Base-by-base conservation (phyloP, 2,329 filamentous ascomycete species). In the Penicillium sp. region DNA sequence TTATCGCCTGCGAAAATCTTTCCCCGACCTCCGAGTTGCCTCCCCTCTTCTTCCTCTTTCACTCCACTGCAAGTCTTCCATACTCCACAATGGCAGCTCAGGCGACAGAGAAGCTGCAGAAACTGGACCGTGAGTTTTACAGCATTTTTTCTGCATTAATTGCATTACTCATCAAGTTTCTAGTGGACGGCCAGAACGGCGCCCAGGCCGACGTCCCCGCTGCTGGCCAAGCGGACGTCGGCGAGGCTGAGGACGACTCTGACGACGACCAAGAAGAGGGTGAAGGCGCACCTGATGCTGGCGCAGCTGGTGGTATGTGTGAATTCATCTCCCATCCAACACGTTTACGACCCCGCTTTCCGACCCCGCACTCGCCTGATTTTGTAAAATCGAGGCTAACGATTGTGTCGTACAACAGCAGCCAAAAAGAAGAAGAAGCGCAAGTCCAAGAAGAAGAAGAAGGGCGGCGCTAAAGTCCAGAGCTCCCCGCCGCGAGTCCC, bases 351-450 rank as follows among this genome's bases (percentile, higher is more conserved):
- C 50, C 55, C 50, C 40, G 31, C 47, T 56, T 51, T 19, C 24
- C 24, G 9, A 50, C 56, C 56, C 50, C 31, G 51, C 56, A 37
- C 46, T 24, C 41, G 46, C 33, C 31, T 44, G 11, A 11, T 51
- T 31, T 51, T 36, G 51, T 55, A 22, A 22, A 22, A 22, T 22
- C 22, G 40, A 53, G 37, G 44, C 31, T 43, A 55, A 54, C 64
- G 35, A 60, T 52, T 46, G n/a, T 37, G 41, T 56, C 39, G 31
- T 40, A 58, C 60, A 35, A 69, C 67, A 71, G 77, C 70, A 41
- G 77, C 78, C 54, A 90, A 91, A 78, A 92, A 92, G 80, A 92
- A 92, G 80, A 94, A 93, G 83, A 92, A 91, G 83, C 91, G 88
- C 82, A 89, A 86, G 78, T 85, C 87, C 73, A 87, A 87, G 75